Base-by-base conservation (phyloP, 2,329 filamentous ascomycete genomes). In the Exophiala aquamarina region DNA sequence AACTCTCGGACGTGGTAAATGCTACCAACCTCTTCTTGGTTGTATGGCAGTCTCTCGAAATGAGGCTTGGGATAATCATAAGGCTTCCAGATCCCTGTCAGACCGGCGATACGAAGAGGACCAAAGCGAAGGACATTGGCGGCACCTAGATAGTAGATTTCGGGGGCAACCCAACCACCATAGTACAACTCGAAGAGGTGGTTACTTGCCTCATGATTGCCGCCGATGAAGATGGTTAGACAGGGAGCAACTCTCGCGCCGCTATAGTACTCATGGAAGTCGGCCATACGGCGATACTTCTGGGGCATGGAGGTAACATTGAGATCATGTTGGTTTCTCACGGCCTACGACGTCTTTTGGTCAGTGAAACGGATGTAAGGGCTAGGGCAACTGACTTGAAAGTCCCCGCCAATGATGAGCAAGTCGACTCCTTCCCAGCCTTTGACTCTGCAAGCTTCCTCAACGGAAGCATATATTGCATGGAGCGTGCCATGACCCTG, bases 81-180 rank as follows among this genome's bases (percentile, higher is more conserved):
- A 2, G 84, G 86, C 66, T 96, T 96, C 87, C 89, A 98, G 55
- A 98, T 98, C 4, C 93, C 93, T 43, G 89, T 93, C 65, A 97
- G 74, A 4, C 86, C 92, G 28, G 89, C 88, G 52, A 98, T 95
- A 17, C 93, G 83, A 39, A 98, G 71, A 1, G 88, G 86, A 0
- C 92, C 92, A 23, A 94, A 74, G 14, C 86, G 84, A 32, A 98
- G 66, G 7, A 98, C 84, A 63, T 95, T 96, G 50, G 93, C 89
- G 26, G 90, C 89, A 39, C 93, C 93, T 66, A 97, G 78, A 70
- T 96, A 98, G 74, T 96, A 98, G 55, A 98, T 97, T 58, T 93
- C 95, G 7, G 89, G 90, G 6, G 92, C 92, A 4, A 89, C 93
- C 93, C 93, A 98, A 41, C 93, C 93, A 41, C 93, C 93, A 64